Evolutionary conservation across 805 yeast species (phyloP).

Genomic region (Clavispora phyllophila): DNA sequence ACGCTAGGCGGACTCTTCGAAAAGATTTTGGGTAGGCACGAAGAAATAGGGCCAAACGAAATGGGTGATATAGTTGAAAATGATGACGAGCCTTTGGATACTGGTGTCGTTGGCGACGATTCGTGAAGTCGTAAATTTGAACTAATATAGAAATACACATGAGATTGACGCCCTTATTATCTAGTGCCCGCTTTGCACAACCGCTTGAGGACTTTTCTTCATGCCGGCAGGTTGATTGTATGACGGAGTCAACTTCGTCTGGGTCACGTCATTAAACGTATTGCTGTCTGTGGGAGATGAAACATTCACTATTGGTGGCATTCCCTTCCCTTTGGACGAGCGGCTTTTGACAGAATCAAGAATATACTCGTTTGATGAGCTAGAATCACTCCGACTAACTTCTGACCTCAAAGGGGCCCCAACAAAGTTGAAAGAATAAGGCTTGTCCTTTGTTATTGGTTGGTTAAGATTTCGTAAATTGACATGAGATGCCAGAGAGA

Average conservation of each 20-base stretch:
- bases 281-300: not conserved
- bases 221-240: not conserved
- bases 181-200: too few relatives aligned
- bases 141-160: not conserved
- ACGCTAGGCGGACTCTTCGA: slow-evolving; percentile 29
- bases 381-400: not conserved
- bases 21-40: slow-evolving; percentile 13
- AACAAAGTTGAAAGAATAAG: not conserved
- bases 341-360: not conserved
- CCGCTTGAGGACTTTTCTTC: not conserved
- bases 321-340: not conserved
- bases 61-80: not conserved
- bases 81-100: not conserved
- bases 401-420: not conserved
- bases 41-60: too few relatives aligned
- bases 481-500: not conserved
- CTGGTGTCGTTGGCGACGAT: not conserved
- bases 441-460: not conserved
- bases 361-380: not conserved
- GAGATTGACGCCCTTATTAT: too few relatives aligned
- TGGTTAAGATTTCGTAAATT: not conserved
- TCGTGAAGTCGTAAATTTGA: not conserved
- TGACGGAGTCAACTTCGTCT: not conserved
- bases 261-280: not conserved
- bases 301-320: not conserved